A percentile compares a stretch with the other conserved stretches of the same genome.
Conservation (phyloP, 768 basidiomycete species). For the Suillus occidentalis region DNA sequence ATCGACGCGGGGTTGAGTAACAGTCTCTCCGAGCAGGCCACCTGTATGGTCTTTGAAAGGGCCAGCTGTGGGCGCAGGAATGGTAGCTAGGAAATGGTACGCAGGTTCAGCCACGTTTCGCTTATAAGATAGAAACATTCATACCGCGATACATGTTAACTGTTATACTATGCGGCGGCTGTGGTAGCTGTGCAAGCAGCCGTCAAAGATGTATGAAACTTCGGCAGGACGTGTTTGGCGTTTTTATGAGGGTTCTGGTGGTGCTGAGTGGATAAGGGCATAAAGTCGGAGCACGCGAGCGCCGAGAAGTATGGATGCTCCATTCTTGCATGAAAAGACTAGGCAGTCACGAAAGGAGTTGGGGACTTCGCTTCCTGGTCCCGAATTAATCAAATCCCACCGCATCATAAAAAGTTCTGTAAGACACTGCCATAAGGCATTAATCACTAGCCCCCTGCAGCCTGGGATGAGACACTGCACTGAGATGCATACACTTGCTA, state of each 20-base stretch:
- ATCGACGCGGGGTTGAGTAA: background rate
- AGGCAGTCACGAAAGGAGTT: background rate
- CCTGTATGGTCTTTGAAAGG: slow-evolving; percentile 5
- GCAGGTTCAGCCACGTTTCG: background rate
- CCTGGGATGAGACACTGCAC: background rate
- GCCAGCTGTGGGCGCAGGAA: background rate
- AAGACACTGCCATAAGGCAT: background rate
- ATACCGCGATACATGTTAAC: slow-evolving; percentile 12
- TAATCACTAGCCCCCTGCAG: too few species aligned
- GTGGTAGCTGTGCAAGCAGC: background rate
- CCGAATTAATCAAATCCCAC: background rate
- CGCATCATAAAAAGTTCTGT: background rate
- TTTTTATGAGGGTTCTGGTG: background rate
- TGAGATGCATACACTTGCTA: background rate
- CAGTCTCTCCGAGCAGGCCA: background rate
- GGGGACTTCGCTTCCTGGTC: background rate
- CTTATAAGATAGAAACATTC: background rate
- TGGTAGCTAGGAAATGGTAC: slow-evolving; percentile 2
- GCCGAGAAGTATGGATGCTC: background rate
- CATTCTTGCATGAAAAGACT: background rate
- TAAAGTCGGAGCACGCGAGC: background rate
- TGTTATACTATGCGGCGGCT: background rate
- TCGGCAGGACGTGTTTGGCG: background rate
- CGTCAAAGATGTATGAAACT: background rate
- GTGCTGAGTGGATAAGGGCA: background rate